Conservation (phyloP, 768 basidiomycete genomes). For the Boletus edulis region DNA sequence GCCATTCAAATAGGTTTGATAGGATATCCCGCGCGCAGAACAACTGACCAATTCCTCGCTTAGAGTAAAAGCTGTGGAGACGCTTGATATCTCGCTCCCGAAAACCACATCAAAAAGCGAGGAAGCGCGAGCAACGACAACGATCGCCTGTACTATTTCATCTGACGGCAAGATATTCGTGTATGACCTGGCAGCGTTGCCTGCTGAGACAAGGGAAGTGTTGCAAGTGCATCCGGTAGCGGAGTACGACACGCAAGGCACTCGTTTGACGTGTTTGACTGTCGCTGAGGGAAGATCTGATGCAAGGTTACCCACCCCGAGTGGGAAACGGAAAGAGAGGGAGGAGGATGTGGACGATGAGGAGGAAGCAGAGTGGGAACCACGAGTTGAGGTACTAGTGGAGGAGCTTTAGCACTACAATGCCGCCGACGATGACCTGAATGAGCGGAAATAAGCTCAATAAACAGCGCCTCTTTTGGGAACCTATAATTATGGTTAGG, state of each 20-base stretch:
- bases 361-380: constrained; percentile 32
- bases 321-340: constrained; percentile 38
- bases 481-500: constrained; percentile 21
- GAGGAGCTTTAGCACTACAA: background rate
- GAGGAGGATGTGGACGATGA: constrained; percentile 25
- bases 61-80: constrained; percentile 82
- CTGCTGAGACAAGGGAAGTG: constrained; percentile 24
- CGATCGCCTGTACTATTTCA: constrained; percentile 72
- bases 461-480: background rate
- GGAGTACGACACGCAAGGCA: constrained; percentile 82
- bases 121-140: constrained; percentile 43
- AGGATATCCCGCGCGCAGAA: background rate
- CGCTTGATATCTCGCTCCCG: constrained; percentile 59
- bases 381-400: constrained; percentile 9
- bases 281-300: constrained; percentile 49
- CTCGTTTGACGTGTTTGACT: constrained; percentile 73
- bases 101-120: constrained; percentile 11
- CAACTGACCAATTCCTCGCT: constrained; percentile 2
- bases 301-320: constrained; percentile 15
- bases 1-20: constrained; percentile 80
- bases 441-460: too few species aligned
- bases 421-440: too few species aligned
- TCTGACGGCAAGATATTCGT: constrained; percentile 86
- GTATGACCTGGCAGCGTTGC: constrained; percentile 63
- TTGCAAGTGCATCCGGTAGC: constrained; percentile 52